Percentiles rank a stretch among this genome's conserved stretches.
Conservation (phyloP, 169 alveolate species). For the Plasmodium reichenowi region DNA sequence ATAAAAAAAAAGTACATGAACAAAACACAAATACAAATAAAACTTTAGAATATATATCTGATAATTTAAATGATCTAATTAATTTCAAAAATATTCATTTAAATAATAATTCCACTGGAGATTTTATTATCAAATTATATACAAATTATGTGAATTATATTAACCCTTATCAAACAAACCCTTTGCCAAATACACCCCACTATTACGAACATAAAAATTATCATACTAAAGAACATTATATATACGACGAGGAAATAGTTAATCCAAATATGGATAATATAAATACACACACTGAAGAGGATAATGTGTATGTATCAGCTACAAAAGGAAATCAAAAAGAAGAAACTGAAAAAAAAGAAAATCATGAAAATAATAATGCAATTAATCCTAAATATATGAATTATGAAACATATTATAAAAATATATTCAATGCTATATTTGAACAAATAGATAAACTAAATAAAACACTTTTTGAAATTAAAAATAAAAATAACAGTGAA, state of each 20-base stretch:
- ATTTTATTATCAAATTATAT: constrained; percentile 22
- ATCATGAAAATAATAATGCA: not conserved
- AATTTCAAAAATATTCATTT: constrained; percentile 22
- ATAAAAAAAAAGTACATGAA: not conserved
- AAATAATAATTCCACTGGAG: constrained; percentile 47
- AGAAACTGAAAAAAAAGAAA: not conserved
- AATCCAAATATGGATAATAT: not conserved
- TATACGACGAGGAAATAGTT: not conserved
- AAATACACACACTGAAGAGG: not conserved
- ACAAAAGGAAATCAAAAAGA: not conserved
- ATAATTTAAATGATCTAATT: constrained; percentile 19
- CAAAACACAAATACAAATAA: constrained; percentile 3
- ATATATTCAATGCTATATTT: too few relatives aligned
- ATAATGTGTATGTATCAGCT: not conserved
- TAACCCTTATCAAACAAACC: constrained; percentile 3
- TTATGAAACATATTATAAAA: too few relatives aligned
- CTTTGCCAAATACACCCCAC: not conserved
- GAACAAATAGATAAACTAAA: not conserved
- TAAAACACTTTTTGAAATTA: not conserved
- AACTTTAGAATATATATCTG: constrained; percentile 1
- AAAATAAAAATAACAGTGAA: constrained; percentile 4
- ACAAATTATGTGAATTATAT: constrained; percentile 36
- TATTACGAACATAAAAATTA: not conserved
- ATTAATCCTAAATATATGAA: not conserved
- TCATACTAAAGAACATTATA: not conserved